Percentiles rank a stretch among this genome's conserved stretches.
phyloP scores from a whole-genome alignment of 805 yeast species.

The Ogataea degrootiae region DNA sequence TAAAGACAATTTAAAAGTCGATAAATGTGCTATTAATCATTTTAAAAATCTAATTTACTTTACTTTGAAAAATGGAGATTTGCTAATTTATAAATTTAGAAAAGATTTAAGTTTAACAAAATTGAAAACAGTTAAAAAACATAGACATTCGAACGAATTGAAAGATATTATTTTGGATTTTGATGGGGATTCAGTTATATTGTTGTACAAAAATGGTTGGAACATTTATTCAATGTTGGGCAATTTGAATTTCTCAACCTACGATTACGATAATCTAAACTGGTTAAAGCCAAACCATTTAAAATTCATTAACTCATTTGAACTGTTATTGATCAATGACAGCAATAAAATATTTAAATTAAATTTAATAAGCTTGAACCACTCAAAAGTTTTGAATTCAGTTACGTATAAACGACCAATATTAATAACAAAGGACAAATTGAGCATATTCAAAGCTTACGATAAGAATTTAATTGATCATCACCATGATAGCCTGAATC shows the following conservation, averaged over 20 bases:
- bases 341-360: conserved; percentile 27
- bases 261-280: conserved; percentile 28
- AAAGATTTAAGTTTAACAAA: conserved; percentile 27
- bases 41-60: conserved; percentile 37
- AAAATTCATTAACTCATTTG: conserved; percentile 26
- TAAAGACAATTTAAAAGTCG: conserved; percentile 8
- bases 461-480: conserved; percentile 38
- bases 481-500: conserved; percentile 23
- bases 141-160: conserved; percentile 30
- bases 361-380: conserved; percentile 22
- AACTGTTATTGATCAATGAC: conserved; percentile 27
- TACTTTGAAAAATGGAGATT: conserved; percentile 33
- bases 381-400: conserved; percentile 19
- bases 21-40: conserved; percentile 34
- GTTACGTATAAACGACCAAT: conserved; percentile 35
- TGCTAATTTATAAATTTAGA: conserved; percentile 33
- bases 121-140: conserved; percentile 32
- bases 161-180: conserved; percentile 25
- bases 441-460: conserved; percentile 42
- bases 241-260: conserved; percentile 38
- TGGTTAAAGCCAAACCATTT: conserved; percentile 16
- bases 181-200: conserved; percentile 25
- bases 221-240: conserved; percentile 44
- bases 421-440: conserved; percentile 34
- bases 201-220: conserved; percentile 39